phyloP scores from a whole-genome alignment of 2,329 filamentous ascomycete species.

The Claviceps sp. region DNA sequence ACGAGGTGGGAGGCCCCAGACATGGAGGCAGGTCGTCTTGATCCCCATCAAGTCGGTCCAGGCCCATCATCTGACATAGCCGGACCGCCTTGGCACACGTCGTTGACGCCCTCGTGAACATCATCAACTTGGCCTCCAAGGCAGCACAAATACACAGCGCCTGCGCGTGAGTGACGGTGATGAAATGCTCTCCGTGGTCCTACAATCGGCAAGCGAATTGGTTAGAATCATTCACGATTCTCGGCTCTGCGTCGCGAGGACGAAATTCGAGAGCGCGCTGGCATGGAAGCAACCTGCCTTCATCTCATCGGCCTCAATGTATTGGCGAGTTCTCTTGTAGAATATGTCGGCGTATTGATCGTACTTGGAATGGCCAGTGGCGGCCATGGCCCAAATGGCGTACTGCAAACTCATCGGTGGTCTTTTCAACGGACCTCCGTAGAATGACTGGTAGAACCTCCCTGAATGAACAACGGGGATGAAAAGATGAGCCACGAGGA shows the following conservation, averaged over 20 bases:
- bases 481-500: slow-evolving; percentile 57
- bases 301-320: slow-evolving; percentile 75
- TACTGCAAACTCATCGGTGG: slow-evolving; percentile 78
- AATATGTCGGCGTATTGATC: slow-evolving; percentile 59
- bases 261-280: neutral
- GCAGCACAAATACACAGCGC: slow-evolving; percentile 61
- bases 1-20: slow-evolving; percentile 59
- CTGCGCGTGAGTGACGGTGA: slow-evolving; percentile 70
- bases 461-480: slow-evolving; percentile 67
- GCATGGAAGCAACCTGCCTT: slow-evolving; percentile 30
- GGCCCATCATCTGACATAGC: slow-evolving; percentile 69
- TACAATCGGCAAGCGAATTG: slow-evolving; percentile 9
- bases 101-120: slow-evolving; percentile 76
- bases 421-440: slow-evolving; percentile 56
- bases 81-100: slow-evolving; percentile 60
- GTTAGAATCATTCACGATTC: neutral
- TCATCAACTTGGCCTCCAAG: slow-evolving; percentile 75
- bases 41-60: slow-evolving; percentile 61
- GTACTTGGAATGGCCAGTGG: slow-evolving; percentile 61
- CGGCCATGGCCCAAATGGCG: slow-evolving; percentile 73
- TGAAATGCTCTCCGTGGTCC: slow-evolving; percentile 66
- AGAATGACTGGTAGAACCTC: slow-evolving; percentile 62
- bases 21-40: slow-evolving; percentile 58
- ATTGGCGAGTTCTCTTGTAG: slow-evolving; percentile 70
- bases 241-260: neutral